Base-by-base conservation (phyloP, 75 land plant genomes). In the Cupressus sempervirens region DNA sequence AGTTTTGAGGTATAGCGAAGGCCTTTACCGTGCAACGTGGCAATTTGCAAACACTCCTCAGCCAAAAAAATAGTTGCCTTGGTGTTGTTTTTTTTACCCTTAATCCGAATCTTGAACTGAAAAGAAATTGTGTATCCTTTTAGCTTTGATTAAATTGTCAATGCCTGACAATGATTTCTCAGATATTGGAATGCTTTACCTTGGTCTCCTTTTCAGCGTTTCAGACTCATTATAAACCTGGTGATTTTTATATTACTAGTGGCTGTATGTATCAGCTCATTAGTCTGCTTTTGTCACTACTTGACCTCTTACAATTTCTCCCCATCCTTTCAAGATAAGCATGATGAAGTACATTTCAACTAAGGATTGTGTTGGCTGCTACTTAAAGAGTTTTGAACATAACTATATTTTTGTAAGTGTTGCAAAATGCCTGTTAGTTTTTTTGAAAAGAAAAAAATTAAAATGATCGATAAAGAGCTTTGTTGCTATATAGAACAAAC, bases 11-110 rank as follows among this genome's bases (percentile, higher is more conserved):
- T 84, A 75, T 32, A 41, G 12, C 20, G 85, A 74, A 30, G 80
- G 4, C 13, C 2, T 62, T 38, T 14, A 20, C 16, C 16, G 30
- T 16, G 0, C 1, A 6, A 76, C 90, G 68, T 93, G 91, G 93
- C 80, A 52, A 45, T 88, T 40, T 83, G 90, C 88, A 32, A 58
- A 86, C 76, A 89, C 90, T 12, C 90, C 93, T 45, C 81, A 23
- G 3, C 81, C 48, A 26, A 79, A 79, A 76, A 16, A 79, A 45
- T 79, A 20, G 20, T 11, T 79, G 81, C 30, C 45, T n/a, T 38
- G 14, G n/a, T 43, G 48, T 26, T n/a, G 30, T n/a, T 26, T 40
- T 50, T 4, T 79, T 41, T 79, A 5, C 45, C 50, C 81, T 79
- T 45, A 7, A 32, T 23, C 26, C 43, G 81, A 77, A 23, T 12